Base-by-base conservation (phyloP, 768 basidiomycete genomes). In the Tephrocybe sp. region DNA sequence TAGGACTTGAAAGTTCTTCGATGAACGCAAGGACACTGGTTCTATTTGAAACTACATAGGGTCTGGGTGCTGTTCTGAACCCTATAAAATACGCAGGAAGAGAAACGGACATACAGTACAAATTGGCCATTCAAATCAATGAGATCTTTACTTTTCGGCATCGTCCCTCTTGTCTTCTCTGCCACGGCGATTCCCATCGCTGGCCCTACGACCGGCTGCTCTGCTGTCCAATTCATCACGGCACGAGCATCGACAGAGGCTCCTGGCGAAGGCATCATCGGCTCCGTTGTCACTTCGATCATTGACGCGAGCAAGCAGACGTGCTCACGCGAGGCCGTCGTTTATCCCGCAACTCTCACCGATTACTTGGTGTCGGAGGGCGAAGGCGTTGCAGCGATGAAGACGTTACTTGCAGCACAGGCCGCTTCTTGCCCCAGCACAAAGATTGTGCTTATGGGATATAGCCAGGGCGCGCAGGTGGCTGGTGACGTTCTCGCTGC, bases 161-260 rank as follows among this genome's bases (percentile, higher is more conserved):
- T 48, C 31, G 39, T 47, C 23, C 33, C 40, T 17, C 47, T 53
- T 39, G 17, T 49, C 2, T 6, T 49, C 22, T 48, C 30, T 33
- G 33, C 32, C n/a, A 32, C 23, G 23, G 47, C 51, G 22, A 46
- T 48, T 17, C 51, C 50, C 16, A 17, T 56, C 31, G 39, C 45
- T 32, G 53, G 48, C 5, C 55, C 51, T 13, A 36, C 39, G 16
- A 53, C 26, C n/a, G 55, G 51, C 9, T 60, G 58, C 34, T 54
- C 58, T n/a, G 50, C 49, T 16, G 56, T 60, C 5, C 58, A 60
- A 17, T 45, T 60, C 17, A 60, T 60, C 39, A 57, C 58, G 19
- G 58, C 58, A 1, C 58, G 58, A 13, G 58, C 56, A 4, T 57
- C 58, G 11, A 50, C 48, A n/a, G 57, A 58, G 43, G 19, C 55